A percentile compares a stretch with the other conserved stretches of the same genome.
These are phyloP conservation scores for Rhododendron williamsianum DNA, from an alignment of 148 eudicot genomes.

Conservation along the genomic window DNA sequence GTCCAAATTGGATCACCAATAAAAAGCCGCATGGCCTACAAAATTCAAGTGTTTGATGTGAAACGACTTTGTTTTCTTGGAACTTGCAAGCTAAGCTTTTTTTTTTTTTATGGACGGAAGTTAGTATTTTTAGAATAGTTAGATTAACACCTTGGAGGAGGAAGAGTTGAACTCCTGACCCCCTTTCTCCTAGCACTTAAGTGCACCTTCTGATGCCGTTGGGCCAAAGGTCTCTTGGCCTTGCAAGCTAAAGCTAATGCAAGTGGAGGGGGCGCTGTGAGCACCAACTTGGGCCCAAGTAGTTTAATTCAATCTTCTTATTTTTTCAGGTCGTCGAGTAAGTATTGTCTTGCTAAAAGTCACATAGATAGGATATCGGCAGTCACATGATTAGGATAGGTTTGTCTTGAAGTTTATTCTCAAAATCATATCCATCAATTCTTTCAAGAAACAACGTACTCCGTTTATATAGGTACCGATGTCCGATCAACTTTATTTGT, in stretches of 20 bases:
- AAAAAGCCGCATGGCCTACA: conserved; percentile 88
- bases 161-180: neutral
- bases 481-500: neutral
- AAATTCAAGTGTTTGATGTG: neutral
- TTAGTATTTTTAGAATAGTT: neutral
- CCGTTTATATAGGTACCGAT: neutral
- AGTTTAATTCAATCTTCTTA: neutral
- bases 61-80: neutral
- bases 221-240: neutral
- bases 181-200: neutral
- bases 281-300: neutral
- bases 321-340: neutral
- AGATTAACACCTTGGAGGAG: neutral
- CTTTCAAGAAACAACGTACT: neutral
- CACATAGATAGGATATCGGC: neutral
- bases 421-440: neutral
- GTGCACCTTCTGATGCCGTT: neutral
- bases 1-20: conserved; percentile 93
- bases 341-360: neutral
- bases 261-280: neutral
- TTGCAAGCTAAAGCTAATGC: neutral
- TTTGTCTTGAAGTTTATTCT: neutral
- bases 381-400: neutral
- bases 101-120: neutral
- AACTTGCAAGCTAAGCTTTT: no score